phyloP scores from a whole-genome alignment of 2,329 filamentous ascomycete species.

The Calonectria crousiana region DNA sequence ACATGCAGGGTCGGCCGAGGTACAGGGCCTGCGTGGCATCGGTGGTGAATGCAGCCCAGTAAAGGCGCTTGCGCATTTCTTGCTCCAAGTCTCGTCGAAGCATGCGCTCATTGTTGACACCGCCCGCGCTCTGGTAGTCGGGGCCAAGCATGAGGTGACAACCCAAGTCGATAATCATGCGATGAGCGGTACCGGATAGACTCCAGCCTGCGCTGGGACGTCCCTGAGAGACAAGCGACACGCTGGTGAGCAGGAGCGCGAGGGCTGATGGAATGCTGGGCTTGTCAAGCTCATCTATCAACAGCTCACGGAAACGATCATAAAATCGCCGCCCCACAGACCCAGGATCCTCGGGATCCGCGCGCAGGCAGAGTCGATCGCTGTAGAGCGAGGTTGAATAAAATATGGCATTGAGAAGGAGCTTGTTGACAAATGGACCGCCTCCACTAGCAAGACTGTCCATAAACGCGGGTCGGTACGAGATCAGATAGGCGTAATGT shows the following conservation, averaged over 20 bases:
- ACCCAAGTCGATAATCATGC: constrained; percentile 55
- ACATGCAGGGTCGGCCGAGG: constrained; percentile 49
- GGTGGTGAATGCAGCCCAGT: constrained; percentile 51
- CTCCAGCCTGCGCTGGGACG: constrained; percentile 52
- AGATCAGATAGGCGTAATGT: constrained; percentile 52
- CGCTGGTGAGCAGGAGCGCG: constrained; percentile 49
- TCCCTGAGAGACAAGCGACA: constrained; percentile 49
- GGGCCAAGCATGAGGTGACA: constrained; percentile 50
- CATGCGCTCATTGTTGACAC: constrained; percentile 43
- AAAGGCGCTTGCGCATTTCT: constrained; percentile 50
- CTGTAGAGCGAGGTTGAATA: constrained; percentile 54
- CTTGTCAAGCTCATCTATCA: constrained; percentile 49
- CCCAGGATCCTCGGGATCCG: constrained; percentile 48
- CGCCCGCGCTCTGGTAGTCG: constrained; percentile 41
- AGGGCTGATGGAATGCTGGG: constrained; percentile 53
- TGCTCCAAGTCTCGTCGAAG: constrained; percentile 46
- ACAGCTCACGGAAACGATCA: constrained; percentile 50
- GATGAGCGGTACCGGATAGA: constrained; percentile 51
- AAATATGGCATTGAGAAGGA: constrained; percentile 56
- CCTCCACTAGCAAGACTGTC: constrained; percentile 50
- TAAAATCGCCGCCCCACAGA: constrained; percentile 53
- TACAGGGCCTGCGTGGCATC: constrained; percentile 50
- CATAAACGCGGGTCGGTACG: constrained; percentile 55
- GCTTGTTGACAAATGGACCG: constrained; percentile 52
- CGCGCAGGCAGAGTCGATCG: constrained; percentile 49